Base-by-base conservation (phyloP, 1,284 basidiomycete species). In the Volvariella surrecta region DNA sequence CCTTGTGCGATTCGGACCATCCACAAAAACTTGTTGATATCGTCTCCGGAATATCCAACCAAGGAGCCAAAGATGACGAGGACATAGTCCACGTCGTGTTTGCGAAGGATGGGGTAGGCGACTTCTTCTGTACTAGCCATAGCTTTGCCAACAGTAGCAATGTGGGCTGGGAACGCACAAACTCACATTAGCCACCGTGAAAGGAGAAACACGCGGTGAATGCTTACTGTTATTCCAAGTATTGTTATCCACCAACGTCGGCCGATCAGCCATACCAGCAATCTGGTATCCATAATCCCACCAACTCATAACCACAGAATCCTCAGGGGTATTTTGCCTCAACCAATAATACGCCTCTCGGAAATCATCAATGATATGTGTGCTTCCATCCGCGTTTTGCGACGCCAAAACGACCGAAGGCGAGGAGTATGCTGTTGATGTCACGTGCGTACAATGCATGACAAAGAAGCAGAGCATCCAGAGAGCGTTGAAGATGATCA, bases 261-360 rank as follows among this genome's bases (percentile, higher is more conserved):
- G 82, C 35, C 96, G 74, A 67, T 98, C 93, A 9, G 96, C 93
- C 89, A 99, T 97, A 40, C 96, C 96, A 35, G 94, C 91, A 58
- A 99, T 97, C 67, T 99, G 95, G 63, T 99, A 99, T 16, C 96
- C 96, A 57, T 99, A 99, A 67, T 99, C 96, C 96, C 96, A 99
- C 96, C 96, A 99, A 52, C 88, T 92, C 91, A 96, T 95, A 31
- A 99, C 82, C 37, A 98, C 94, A 10, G 92, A 82, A 52, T 91
- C 85, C 61, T 90, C 71, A 2, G 84, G 74, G 1, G 96, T 99
- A 69, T 99, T 99, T 66, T 95, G 88, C 45, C 94, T 76, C 42
- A 99, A 68, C 96, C 96, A 99, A 64, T 99, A 97, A 63, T 99
- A 99, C n/a, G 96, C 96, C 69, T 99, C 96, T 48, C 96, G 79